phyloP scores from a whole-genome alignment of 768 basidiomycete species.

The Agrocybe pediades region DNA sequence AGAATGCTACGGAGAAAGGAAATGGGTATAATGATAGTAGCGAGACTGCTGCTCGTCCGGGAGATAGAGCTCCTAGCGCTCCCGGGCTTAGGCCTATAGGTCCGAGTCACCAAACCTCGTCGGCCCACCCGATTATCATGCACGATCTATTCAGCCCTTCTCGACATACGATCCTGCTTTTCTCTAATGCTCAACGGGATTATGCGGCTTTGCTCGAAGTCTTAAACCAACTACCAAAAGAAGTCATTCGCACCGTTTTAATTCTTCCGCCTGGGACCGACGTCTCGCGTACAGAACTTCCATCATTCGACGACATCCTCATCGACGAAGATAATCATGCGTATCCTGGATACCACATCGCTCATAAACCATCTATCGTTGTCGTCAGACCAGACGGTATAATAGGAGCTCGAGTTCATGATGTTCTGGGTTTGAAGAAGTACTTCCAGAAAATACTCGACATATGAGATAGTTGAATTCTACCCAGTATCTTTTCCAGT shows the following conservation, averaged over 20 bases:
- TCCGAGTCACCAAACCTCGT: no score
- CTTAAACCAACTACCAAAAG: conserved; percentile 8
- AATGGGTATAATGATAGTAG: conserved; percentile 11
- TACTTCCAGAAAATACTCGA: conserved; percentile 18
- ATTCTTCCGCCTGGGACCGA: conserved; percentile 8
- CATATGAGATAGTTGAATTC: no score
- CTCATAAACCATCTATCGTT: conserved; percentile 2
- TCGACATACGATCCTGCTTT: conserved; percentile 11
- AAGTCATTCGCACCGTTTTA: conserved; percentile 4
- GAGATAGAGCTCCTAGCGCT: conserved; percentile 17
- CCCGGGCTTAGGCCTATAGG: conserved; percentile 5
- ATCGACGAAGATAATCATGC: conserved; percentile 18
- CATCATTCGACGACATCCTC: conserved; percentile 12
- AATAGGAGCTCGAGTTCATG: conserved; percentile 17
- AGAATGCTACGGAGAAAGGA: conserved; percentile 1
- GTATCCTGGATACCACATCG: conserved; percentile 12
- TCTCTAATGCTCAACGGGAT: conserved; percentile 4
- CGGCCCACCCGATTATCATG: background rate
- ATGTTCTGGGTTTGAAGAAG: conserved; percentile 5
- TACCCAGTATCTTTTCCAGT: no score
- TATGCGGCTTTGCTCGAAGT: conserved; percentile 6
- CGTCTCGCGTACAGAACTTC: no score
- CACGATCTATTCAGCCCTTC: conserved; percentile 9
- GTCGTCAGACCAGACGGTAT: conserved; percentile 22
- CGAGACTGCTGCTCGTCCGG: conserved; percentile 13